Evolutionary conservation across 2,329 filamentous ascomycete species (phyloP).

Genomic region (Purpureocillium takamizusanense): DNA sequence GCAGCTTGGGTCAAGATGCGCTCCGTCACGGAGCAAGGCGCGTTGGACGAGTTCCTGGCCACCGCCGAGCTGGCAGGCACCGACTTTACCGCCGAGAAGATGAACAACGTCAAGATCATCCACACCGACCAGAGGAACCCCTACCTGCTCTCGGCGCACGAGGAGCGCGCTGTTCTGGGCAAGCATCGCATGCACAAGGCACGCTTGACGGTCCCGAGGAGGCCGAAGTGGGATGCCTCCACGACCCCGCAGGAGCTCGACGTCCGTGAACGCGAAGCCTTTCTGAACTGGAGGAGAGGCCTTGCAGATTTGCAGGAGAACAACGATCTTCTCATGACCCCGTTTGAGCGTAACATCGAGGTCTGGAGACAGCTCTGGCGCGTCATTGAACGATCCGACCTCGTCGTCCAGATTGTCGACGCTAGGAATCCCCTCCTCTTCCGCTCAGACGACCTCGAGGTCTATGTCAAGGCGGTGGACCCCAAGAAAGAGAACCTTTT

Average conservation of each 20-base stretch:
- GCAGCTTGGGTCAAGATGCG: constrained; percentile 99
- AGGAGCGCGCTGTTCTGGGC: constrained; percentile 67
- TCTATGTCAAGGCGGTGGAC: constrained; percentile 90
- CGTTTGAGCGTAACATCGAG: constrained; percentile 93
- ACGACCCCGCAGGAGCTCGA: constrained; percentile 83
- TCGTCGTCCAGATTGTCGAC: constrained; percentile 97
- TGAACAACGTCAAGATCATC: constrained; percentile 98
- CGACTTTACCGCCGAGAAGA: constrained; percentile 97
- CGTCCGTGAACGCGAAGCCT: constrained; percentile 64
- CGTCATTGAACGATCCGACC: constrained; percentile 91
- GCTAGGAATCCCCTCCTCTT: constrained; percentile 91
- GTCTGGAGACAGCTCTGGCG: constrained; percentile 98
- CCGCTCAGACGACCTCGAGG: constrained; percentile 85
- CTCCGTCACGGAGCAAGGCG: constrained; percentile 93
- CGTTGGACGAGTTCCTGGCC: constrained; percentile 90
- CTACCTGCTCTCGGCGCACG: constrained; percentile 74
- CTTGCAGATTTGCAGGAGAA: constrained; percentile 90
- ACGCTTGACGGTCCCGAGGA: constrained; percentile 77
- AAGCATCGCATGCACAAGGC: constrained; percentile 78
- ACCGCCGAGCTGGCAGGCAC: constrained; percentile 96
- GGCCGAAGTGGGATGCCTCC: constrained; percentile 78
- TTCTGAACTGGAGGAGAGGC: constrained; percentile 82
- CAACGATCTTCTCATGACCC: constrained; percentile 91
- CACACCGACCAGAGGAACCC: constrained; percentile 95
- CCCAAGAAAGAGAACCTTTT: constrained; percentile 81